Conservation (phyloP, 148 eudicot species). For the Rhododendron mucronatum region DNA sequence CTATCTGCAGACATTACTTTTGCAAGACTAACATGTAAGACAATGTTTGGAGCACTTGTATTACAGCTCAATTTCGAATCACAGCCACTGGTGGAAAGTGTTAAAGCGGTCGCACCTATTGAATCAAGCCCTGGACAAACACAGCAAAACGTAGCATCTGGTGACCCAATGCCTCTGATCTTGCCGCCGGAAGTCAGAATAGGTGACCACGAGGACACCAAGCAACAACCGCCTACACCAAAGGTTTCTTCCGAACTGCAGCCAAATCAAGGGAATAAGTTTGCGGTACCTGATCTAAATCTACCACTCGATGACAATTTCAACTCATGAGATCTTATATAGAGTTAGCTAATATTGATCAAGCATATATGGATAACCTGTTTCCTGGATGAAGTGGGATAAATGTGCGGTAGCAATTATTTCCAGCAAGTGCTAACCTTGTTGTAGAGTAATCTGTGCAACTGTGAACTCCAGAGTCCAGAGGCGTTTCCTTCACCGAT, state of each 20-base stretch:
- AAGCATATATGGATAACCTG: background rate
- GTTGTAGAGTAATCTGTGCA: constrained; percentile 13
- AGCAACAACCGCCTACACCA: constrained; percentile 8
- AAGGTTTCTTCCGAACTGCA: background rate
- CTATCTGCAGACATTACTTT: background rate
- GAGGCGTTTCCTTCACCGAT: constrained; percentile 8
- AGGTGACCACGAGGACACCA: background rate
- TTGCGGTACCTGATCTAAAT: constrained; percentile 38
- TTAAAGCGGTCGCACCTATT: background rate
- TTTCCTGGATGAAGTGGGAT: background rate
- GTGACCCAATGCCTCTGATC: background rate
- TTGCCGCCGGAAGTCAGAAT: background rate
- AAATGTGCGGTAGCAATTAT: background rate
- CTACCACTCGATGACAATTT: constrained; percentile 20
- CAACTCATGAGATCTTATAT: constrained; percentile 1
- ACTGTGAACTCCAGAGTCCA: constrained; percentile 13
- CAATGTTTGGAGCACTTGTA: background rate
- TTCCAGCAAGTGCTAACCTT: constrained; percentile 23
- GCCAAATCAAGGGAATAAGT: constrained; percentile 8
- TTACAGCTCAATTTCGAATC: constrained; percentile 25
- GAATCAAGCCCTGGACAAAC: constrained; percentile 14
- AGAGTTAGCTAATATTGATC: constrained; percentile 5
- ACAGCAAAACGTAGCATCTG: constrained; percentile 2
- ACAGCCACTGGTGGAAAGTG: background rate
- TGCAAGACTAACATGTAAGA: background rate